Evolutionary conservation across 768 basidiomycete genomes (phyloP), one percentile per base, ranked within the genome.

Genomic region (Pluteus cervinus): DNA sequence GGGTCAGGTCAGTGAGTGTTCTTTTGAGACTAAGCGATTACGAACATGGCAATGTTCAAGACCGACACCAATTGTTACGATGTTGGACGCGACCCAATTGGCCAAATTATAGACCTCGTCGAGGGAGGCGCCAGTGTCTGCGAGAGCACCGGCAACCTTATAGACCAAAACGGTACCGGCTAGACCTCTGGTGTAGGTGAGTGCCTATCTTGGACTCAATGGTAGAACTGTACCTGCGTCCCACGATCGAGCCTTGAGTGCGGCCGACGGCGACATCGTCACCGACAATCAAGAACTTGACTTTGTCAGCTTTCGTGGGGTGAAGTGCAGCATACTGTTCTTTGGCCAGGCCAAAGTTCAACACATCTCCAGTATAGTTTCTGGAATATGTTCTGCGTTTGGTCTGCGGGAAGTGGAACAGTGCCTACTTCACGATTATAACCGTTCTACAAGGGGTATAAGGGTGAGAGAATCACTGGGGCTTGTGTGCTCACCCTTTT

Each of bases 231-330:
- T 44, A 76, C 86, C 87, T 71, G 56, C 90, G 69, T 15, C 91
- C 91, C 20, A 94, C 89, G 34, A 93, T 81, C 42, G 70, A 78
- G 18, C 88, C 88, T 47, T 91, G 85, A 1, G 76, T 75, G 44
- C 66, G 74, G 9, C 86, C 86, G 18, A 94, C 90, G 2, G 88
- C 81, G 24, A 92, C 89, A 52, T 94, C 91, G 54, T 94, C 91
- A 5, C 82, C 89, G 4, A 94, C 87, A 29, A 91, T 73, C 21
- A 93, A 67, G 38, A 92, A 85, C 49, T 73, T 79, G 53, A 88
- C 73, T 18, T 63, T 62, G 36, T 82, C 72, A 1, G 82, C 72
- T 49, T 79, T 78, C 16, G 77, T 71, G 0, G 86, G 80, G 39
- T 83, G 71, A 33, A 67, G 57, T 4, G 86, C 79, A 3, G 85